A percentile compares a stretch with the other conserved stretches of the same genome.
Evolutionary conservation across 2,329 filamentous ascomycete genomes (phyloP).

Genomic region (Ceratocystis alfenasii): DNA sequence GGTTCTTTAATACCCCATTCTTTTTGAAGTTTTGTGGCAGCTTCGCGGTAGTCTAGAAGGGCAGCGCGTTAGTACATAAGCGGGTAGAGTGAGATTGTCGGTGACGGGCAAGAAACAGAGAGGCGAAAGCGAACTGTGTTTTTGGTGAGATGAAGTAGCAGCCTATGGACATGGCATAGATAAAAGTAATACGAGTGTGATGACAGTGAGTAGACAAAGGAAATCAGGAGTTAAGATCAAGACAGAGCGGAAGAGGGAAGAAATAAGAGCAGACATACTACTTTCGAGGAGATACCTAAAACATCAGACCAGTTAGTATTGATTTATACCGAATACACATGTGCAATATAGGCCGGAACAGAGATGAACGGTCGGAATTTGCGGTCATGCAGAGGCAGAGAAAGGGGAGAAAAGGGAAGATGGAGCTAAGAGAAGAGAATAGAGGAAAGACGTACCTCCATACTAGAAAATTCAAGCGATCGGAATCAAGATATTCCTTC

Average conservation of each 20-base stretch:
- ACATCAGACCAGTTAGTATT: slow-evolving; percentile 23
- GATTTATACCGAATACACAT: background rate
- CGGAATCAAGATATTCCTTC: slow-evolving; percentile 54
- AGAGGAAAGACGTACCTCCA: slow-evolving; percentile 47
- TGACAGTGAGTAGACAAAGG: too few species aligned
- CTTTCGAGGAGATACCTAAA: slow-evolving; percentile 49
- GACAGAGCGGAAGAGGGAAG: background rate
- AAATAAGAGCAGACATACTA: slow-evolving; percentile 38
- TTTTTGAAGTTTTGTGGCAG: slow-evolving; percentile 55
- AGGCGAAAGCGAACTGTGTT: background rate
- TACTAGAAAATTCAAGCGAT: slow-evolving; percentile 58
- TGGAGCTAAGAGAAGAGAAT: slow-evolving; percentile 19
- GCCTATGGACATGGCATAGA: background rate
- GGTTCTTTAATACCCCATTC: slow-evolving; percentile 54
- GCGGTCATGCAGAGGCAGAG: background rate
- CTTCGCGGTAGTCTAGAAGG: slow-evolving; percentile 52
- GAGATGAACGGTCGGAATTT: background rate
- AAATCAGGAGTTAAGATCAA: background rate
- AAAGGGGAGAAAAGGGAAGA: slow-evolving; percentile 8
- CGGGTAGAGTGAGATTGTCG: background rate
- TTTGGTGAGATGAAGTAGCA: background rate
- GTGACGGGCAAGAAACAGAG: background rate
- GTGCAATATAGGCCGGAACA: background rate
- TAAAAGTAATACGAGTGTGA: too few species aligned
- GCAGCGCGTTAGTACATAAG: slow-evolving; percentile 11